A percentile compares a stretch with the other conserved stretches of the same genome.
Evolutionary conservation across 2,329 filamentous ascomycete genomes (phyloP).

Genomic region (Scedosporium boydii): DNA sequence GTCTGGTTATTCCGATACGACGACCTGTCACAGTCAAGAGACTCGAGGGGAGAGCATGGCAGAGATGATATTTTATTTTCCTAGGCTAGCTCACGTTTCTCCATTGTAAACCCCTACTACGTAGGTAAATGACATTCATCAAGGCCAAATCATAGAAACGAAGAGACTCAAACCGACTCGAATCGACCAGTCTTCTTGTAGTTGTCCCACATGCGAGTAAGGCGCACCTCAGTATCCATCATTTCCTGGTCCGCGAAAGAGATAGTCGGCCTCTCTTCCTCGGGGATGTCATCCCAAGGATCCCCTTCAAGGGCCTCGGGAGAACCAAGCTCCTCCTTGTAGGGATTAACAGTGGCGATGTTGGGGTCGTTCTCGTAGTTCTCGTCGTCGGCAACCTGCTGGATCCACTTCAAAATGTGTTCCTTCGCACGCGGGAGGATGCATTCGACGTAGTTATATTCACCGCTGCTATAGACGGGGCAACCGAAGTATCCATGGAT

Average conservation of each 20-base stretch:
- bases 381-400: slow-evolving; percentile 36
- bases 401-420: slow-evolving; percentile 51
- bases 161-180: neutral
- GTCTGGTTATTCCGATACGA: too few relatives aligned
- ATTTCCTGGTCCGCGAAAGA: neutral
- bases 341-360: neutral
- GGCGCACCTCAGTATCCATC: neutral
- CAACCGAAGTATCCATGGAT: slow-evolving; percentile 43
- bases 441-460: slow-evolving; percentile 47
- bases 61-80: too few relatives aligned
- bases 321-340: neutral
- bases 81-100: too few relatives aligned
- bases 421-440: slow-evolving; percentile 48
- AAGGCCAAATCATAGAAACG: too few relatives aligned
- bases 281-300: slow-evolving; percentile 2
- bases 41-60: too few relatives aligned
- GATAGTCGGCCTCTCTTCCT: neutral
- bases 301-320: neutral
- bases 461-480: slow-evolving; percentile 61
- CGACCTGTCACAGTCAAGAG: too few relatives aligned
- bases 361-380: slow-evolving; percentile 31
- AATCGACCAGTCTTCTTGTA: neutral
- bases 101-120: too few relatives aligned
- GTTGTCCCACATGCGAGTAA: neutral
- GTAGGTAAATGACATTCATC: too few relatives aligned